These are phyloP conservation scores for Rhytidiadelphus loreus DNA, from an alignment of 225 moss, liverwort and hornwort genomes.

Conservation along the genomic window DNA sequence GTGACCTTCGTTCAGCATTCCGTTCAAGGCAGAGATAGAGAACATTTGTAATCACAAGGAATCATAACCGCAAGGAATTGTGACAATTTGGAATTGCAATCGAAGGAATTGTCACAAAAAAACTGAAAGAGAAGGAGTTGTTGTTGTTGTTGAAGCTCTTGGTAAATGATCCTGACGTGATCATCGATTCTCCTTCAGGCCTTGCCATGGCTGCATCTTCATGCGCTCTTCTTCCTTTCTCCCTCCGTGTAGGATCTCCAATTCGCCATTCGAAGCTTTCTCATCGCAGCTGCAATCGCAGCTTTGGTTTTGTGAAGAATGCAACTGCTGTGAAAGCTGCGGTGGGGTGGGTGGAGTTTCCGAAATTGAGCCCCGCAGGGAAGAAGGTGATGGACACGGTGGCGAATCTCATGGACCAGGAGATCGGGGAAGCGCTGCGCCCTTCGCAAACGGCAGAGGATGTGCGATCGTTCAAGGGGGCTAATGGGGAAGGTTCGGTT, in stretches of 20 bases:
- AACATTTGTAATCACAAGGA: background rate
- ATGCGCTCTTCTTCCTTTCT: background rate
- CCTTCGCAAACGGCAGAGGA: constrained; percentile 42
- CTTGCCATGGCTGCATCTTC: background rate
- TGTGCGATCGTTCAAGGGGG: constrained; percentile 50
- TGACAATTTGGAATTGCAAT: background rate
- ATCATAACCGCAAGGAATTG: background rate
- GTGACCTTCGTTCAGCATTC: background rate
- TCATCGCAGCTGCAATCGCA: background rate
- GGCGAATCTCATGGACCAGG: constrained; percentile 33
- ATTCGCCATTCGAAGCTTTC: background rate
- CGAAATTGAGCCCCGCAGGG: constrained; percentile 43
- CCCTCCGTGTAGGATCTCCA: background rate
- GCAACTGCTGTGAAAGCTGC: background rate
- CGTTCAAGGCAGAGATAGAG: background rate
- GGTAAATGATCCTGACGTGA: background rate
- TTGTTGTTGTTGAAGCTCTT: background rate
- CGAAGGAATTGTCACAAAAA: background rate
- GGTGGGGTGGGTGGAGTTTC: constrained; percentile 39
- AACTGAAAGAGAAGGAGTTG: background rate
- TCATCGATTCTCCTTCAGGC: background rate
- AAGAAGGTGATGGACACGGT: constrained; percentile 51
- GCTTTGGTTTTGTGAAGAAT: background rate
- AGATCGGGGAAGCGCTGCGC: constrained; percentile 31
- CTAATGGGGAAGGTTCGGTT: constrained; percentile 55